phyloP scores from a whole-genome alignment of 73 alveolate species.

The Tetrahymena elliotti region DNA sequence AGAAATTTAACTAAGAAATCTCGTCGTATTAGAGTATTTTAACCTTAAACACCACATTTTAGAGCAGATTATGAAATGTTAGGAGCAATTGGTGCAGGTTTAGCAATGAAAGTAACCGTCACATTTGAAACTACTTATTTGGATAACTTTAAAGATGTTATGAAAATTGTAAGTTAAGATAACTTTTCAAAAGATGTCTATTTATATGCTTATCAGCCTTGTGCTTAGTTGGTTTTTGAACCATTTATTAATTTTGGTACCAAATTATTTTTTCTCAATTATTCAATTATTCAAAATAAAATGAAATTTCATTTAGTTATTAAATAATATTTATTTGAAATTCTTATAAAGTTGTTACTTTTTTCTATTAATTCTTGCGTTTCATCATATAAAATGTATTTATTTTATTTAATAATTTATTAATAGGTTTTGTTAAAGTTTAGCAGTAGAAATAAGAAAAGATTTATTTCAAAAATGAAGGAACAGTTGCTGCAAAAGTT shows the following conservation, averaged over 20 bases:
- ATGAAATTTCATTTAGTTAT: no score
- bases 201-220: conserved; percentile 91
- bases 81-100: conserved; percentile 88
- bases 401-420: not conserved
- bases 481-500: conserved; percentile 83
- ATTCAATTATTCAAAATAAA: no score
- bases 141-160: conserved; percentile 83
- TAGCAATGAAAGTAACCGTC: conserved; percentile 80
- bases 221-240: conserved; percentile 93
- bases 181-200: conserved; percentile 75
- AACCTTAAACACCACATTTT: conserved; percentile 80
- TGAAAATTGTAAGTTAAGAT: conserved; percentile 78
- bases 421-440: conserved; percentile 79
- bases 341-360: not conserved
- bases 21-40: conserved; percentile 78
- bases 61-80: conserved; percentile 65
- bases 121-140: conserved; percentile 78
- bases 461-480: conserved; percentile 92
- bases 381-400: not conserved
- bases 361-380: not conserved
- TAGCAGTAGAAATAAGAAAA: conserved; percentile 67
- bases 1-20: conserved; percentile 76
- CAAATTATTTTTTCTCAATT: not conserved
- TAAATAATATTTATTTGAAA: no score
- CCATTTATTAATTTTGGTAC: conserved; percentile 83